Evolutionary conservation across 805 yeast species (phyloP).

Genomic region (Sporopachydermia lactativora): DNA sequence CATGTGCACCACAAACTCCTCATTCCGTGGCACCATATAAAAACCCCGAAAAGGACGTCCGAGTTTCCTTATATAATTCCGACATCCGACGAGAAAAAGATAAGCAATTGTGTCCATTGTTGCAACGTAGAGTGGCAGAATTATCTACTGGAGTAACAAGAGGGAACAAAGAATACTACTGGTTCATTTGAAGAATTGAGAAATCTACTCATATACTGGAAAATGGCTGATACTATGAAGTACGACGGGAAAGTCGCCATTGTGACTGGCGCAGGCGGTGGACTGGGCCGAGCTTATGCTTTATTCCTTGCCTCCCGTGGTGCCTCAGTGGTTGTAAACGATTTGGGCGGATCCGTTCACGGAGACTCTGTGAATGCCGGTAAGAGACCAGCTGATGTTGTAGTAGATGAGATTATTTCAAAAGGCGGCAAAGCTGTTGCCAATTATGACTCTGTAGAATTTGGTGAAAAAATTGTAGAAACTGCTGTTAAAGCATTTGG

Average conservation of each 20-base stretch:
- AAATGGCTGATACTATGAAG: constrained; percentile 21
- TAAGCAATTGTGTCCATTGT: too few relatives aligned
- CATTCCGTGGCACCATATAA: too few relatives aligned
- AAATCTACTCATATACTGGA: neutral
- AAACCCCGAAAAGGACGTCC: too few relatives aligned
- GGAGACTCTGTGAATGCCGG: constrained; percentile 51
- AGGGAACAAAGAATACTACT: neutral
- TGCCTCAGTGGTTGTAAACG: constrained; percentile 91
- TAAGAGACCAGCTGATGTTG: constrained; percentile 70
- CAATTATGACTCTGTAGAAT: constrained; percentile 80
- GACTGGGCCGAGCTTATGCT: constrained; percentile 82
- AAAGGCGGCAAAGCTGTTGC: constrained; percentile 85
- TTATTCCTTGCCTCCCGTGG: constrained; percentile 80
- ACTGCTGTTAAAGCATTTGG: constrained; percentile 83
- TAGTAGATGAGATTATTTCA: constrained; percentile 67
- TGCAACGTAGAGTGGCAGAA: too few relatives aligned
- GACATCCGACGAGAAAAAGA: too few relatives aligned
- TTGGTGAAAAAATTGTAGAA: constrained; percentile 73
- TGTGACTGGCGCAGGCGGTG: constrained; percentile 97
- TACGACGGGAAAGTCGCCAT: constrained; percentile 82
- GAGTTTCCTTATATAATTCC: too few relatives aligned
- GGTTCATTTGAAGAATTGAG: neutral
- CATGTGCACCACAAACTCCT: too few relatives aligned
- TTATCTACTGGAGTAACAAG: too few relatives aligned
- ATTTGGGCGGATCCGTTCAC: constrained; percentile 69